These are phyloP conservation scores for Phalaenopsis equestris DNA, from an alignment of 106 monocot species.

Conservation along the genomic window DNA sequence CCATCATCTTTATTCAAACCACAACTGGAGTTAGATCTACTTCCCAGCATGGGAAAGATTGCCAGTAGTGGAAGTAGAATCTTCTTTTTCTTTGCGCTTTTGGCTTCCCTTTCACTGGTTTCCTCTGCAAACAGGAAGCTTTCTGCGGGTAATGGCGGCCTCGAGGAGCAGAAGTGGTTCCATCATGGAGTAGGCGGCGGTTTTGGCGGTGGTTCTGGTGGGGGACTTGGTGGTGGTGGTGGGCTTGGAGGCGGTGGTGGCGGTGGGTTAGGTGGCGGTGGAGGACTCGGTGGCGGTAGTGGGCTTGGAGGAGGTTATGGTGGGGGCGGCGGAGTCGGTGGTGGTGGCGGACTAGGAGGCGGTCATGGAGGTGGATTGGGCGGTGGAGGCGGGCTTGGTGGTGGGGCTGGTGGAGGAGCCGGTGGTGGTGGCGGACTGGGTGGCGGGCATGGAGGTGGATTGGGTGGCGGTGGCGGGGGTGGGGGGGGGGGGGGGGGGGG, in stretches of 20 bases:
- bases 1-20: background rate
- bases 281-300: background rate
- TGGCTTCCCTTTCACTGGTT: background rate
- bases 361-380: background rate
- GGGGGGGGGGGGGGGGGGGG: too few relatives aligned
- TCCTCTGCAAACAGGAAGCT: background rate
- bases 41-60: background rate
- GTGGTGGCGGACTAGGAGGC: background rate
- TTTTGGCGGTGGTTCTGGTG: background rate
- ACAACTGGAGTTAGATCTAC: background rate
- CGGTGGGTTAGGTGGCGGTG: background rate
- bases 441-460: too few relatives aligned
- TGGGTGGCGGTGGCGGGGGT: too few relatives aligned
- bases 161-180: constrained; percentile 1
- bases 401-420: background rate
- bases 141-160: background rate
- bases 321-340: background rate
- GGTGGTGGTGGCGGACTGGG: too few relatives aligned
- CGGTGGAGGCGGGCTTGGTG: background rate
- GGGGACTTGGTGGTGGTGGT: background rate
- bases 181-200: background rate
- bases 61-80: background rate
- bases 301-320: background rate
- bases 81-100: background rate
- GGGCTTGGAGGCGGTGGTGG: background rate